These are phyloP conservation scores for Amniculicola lignicola DNA, from an alignment of 495 filamentous ascomycete genomes.

Conservation along the genomic window DNA sequence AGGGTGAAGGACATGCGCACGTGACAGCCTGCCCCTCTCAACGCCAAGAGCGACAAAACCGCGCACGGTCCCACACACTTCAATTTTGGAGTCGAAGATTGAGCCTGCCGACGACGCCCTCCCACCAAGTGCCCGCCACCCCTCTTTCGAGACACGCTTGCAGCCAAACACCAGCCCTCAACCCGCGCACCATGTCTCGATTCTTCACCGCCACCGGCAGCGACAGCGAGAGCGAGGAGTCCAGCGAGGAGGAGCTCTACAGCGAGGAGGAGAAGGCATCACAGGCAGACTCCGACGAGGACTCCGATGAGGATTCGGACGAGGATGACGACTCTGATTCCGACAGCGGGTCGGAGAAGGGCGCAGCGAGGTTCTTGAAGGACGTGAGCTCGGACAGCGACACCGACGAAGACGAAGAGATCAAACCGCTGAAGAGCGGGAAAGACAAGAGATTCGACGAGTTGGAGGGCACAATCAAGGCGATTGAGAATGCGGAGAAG, in stretches of 20 bases:
- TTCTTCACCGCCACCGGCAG: constrained; percentile 91
- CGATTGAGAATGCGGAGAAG: constrained; percentile 94
- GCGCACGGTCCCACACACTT: too few species aligned
- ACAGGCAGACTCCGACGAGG: constrained; percentile 36
- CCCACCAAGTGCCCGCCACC: too few species aligned
- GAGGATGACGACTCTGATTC: constrained; percentile 45
- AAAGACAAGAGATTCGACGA: constrained; percentile 97
- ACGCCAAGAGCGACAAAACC: too few species aligned
- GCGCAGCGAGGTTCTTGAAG: constrained; percentile 74
- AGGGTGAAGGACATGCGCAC: too few species aligned
- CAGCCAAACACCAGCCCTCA: too few species aligned
- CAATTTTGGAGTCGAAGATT: too few species aligned
- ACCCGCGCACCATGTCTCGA: constrained; percentile 89
- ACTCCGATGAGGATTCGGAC: constrained; percentile 55
- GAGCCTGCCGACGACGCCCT: too few species aligned
- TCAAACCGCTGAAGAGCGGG: constrained; percentile 86
- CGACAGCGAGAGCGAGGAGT: constrained; percentile 82
- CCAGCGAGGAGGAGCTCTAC: constrained; percentile 90
- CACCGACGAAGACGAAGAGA: constrained; percentile 75
- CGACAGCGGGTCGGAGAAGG: constrained; percentile 61
- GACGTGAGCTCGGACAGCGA: constrained; percentile 59
- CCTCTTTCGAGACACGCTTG: too few species aligned
- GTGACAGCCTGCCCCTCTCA: too few species aligned
- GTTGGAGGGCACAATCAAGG: constrained; percentile 79
- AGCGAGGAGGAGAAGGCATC: constrained; percentile 46